Base-by-base conservation (phyloP, 345 rosid species). In the Eutrema heterophyllum region DNA sequence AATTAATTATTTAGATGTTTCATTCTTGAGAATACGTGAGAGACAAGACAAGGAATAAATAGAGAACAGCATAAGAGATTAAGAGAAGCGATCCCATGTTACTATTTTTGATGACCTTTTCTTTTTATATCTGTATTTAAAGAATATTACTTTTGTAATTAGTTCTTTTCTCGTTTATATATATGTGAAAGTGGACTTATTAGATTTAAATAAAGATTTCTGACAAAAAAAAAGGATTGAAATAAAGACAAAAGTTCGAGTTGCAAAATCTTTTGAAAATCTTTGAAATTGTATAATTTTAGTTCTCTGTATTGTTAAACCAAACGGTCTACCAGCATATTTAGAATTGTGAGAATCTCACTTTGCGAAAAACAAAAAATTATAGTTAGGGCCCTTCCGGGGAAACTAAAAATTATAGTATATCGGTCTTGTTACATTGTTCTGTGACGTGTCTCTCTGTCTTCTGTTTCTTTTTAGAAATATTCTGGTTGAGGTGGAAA, bases 401-500 rank as follows among this genome's bases (percentile, higher is more conserved):
- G n/a, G n/a, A n/a, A n/a, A n/a, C n/a, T n/a, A n/a, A n/a, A n/a
- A 40, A 11, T 35, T 1, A 5, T 12, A 13, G n/a, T 52, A 12
- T 11, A 27, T 11, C 12, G 7, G 16, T 2, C 6, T 32, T n/a
- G 16, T 3, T 53, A 29, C 16, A 12, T 26, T 38, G 16, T 43
- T 50, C 21, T 41, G 24, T 29, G 35, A 62, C 62, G 53, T 39
- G 35, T 12, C 58, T 36, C 46, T 48, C 51, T 71, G 9, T 46
- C 67, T 36, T 46, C 43, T 26, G 9, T 45, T 46, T 38, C 40
- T 27, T 49, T 54, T 5, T 6, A 60, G 26, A 40, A 39, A 15
- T 72, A 41, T 72, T 72, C 53, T 32, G 43, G 15, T 61, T 72
- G 76, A 43, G 55, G 55, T 63, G 64, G 55, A 72, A 63, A 63